Evolutionary conservation across 352 stramenopile genomes (phyloP).

Genomic region (Aphanomyces cochlioides): DNA sequence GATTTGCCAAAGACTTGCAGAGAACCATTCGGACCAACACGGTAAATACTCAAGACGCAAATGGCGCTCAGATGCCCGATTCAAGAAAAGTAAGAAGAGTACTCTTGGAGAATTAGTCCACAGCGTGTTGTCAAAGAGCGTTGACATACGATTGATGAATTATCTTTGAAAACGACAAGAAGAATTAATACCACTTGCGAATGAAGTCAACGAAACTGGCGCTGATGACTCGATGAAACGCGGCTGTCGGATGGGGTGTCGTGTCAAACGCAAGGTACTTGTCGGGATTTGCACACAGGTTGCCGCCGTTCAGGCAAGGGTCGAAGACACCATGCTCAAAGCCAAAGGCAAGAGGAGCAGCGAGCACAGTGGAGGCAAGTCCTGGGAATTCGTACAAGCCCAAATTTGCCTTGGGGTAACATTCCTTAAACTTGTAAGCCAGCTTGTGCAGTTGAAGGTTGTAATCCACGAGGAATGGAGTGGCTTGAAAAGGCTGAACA

Average conservation of each 20-base stretch:
- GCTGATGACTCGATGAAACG: slow-evolving; percentile 6
- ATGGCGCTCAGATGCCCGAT: no score
- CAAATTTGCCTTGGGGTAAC: neutral
- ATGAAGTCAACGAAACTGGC: slow-evolving; percentile 1
- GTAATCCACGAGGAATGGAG: slow-evolving; percentile 14
- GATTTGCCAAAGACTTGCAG: no score
- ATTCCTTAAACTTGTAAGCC: neutral
- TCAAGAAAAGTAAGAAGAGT: no score
- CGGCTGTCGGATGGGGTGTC: neutral
- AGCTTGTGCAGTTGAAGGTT: neutral
- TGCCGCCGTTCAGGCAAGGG: neutral
- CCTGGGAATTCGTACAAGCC: slow-evolving; percentile 11
- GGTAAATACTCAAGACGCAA: no score
- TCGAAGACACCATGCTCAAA: neutral
- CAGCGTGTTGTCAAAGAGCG: no score
- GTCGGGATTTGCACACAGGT: slow-evolving; percentile 15
- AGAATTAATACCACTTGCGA: neutral
- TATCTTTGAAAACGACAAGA: no score
- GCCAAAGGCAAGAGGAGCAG: neutral
- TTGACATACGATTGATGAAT: no score
- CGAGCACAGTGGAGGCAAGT: neutral
- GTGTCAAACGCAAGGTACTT: slow-evolving; percentile 1
- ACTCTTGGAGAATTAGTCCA: no score
- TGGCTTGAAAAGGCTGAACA: neutral
- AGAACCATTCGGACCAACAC: no score